These are phyloP conservation scores for Lichtheimia ornata DNA, from an alignment of 371 early-diverging fungal genomes.

Conservation along the genomic window DNA sequence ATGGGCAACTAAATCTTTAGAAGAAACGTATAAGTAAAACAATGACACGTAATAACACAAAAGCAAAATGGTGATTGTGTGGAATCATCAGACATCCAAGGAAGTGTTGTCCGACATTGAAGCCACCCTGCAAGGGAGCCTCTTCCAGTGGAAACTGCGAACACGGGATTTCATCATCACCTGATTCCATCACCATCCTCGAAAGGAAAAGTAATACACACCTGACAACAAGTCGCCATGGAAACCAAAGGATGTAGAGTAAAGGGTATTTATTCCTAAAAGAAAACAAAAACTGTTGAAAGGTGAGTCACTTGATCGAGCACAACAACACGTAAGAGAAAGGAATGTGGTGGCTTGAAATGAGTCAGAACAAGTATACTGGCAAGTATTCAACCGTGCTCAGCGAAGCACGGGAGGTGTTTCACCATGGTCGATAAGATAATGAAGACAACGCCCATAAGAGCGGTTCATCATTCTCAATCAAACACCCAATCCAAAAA, in stretches of 20 bases:
- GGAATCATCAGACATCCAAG: slow-evolving; percentile 34
- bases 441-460: slow-evolving; percentile 21
- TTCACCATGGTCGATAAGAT: slow-evolving; percentile 39
- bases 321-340: no score
- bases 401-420: slow-evolving; percentile 32
- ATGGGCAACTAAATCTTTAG: neutral
- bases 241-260: neutral
- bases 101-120: slow-evolving; percentile 27
- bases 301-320: neutral
- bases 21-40: slow-evolving; percentile 10
- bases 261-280: neutral
- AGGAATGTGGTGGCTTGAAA: no score
- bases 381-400: slow-evolving; percentile 35
- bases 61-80: neutral
- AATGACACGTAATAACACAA: neutral
- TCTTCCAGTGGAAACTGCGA: slow-evolving; percentile 39
- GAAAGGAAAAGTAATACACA: slow-evolving; percentile 12
- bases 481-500: neutral
- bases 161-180: slow-evolving; percentile 34
- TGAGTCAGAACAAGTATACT: slow-evolving; percentile 20
- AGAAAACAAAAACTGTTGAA: neutral
- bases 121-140: neutral
- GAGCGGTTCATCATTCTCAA: slow-evolving; percentile 23
- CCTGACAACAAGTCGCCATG: neutral
- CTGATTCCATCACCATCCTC: slow-evolving; percentile 3